Evolutionary conservation across 192 early-diverging fungal genomes (phyloP).

Genomic region (Rhizophagus clarus): DNA sequence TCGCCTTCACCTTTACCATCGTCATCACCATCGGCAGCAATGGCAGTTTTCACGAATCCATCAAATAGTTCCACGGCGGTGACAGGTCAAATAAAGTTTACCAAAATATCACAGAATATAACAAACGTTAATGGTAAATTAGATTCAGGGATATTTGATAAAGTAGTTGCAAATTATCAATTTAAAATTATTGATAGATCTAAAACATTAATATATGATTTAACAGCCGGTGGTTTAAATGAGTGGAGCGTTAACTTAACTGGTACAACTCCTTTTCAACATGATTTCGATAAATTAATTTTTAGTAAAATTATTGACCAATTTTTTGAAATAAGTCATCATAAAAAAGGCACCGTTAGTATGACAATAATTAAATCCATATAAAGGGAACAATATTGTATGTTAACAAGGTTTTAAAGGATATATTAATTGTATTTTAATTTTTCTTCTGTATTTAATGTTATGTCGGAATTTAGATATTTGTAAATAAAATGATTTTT

Average conservation of each 20-base stretch:
- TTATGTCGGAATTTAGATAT: too few relatives aligned
- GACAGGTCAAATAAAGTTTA: background rate
- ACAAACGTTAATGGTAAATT: background rate
- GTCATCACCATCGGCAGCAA: background rate
- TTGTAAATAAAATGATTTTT: too few relatives aligned
- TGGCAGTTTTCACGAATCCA: background rate
- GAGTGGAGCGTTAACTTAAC: background rate
- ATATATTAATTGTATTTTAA: too few relatives aligned
- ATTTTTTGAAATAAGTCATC: background rate
- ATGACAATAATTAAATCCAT: background rate
- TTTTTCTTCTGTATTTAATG: too few relatives aligned
- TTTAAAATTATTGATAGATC: background rate
- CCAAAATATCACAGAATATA: background rate
- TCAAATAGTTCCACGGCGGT: background rate
- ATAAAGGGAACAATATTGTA: slow-evolving; percentile 1
- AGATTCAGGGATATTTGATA: background rate
- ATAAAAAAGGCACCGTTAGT: background rate
- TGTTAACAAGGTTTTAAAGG: too few relatives aligned
- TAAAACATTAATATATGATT: background rate
- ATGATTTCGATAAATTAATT: background rate
- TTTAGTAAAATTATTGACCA: background rate
- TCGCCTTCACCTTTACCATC: background rate
- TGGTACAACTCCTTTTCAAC: background rate
- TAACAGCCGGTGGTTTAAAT: background rate
- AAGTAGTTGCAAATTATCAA: background rate